Percentiles rank a stretch among this genome's conserved stretches.
These are phyloP conservation scores for Bisporella sp. DNA, from an alignment of 2,329 filamentous ascomycete genomes.

Conservation along the genomic window DNA sequence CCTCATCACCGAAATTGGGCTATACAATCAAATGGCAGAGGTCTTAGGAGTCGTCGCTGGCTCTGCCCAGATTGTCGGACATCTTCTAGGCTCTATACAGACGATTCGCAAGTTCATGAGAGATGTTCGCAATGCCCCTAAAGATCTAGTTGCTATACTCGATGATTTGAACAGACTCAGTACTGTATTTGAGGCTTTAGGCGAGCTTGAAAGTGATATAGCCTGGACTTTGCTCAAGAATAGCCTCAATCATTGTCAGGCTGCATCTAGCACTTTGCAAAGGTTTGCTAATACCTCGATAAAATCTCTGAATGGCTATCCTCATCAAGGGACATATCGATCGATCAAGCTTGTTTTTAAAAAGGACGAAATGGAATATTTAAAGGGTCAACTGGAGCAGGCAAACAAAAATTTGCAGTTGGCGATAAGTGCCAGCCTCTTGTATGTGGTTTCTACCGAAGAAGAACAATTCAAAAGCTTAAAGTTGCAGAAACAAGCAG, in stretches of 20 bases:
- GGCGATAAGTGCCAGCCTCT: background rate
- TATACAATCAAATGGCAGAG: background rate
- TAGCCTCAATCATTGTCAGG: background rate
- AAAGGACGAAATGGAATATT: constrained; percentile 1
- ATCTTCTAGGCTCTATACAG: constrained; percentile 1
- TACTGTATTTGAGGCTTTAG: background rate
- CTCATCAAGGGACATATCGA: background rate
- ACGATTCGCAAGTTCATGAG: background rate
- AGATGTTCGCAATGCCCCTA: background rate
- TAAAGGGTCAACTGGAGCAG: background rate
- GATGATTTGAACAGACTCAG: background rate
- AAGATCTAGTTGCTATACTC: background rate
- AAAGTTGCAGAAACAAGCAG: background rate
- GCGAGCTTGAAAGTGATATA: background rate
- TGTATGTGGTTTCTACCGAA: background rate
- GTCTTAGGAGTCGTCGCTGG: background rate
- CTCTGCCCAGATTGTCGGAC: background rate
- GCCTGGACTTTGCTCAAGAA: background rate
- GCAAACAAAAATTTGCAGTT: background rate
- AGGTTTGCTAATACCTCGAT: background rate
- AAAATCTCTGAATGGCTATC: background rate
- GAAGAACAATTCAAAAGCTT: background rate
- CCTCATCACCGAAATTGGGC: too few relatives aligned
- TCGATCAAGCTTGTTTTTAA: background rate
- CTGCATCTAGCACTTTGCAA: background rate